Evolutionary conservation across 2,329 filamentous ascomycete species (phyloP).

Genomic region (Elsinoe batatas): DNA sequence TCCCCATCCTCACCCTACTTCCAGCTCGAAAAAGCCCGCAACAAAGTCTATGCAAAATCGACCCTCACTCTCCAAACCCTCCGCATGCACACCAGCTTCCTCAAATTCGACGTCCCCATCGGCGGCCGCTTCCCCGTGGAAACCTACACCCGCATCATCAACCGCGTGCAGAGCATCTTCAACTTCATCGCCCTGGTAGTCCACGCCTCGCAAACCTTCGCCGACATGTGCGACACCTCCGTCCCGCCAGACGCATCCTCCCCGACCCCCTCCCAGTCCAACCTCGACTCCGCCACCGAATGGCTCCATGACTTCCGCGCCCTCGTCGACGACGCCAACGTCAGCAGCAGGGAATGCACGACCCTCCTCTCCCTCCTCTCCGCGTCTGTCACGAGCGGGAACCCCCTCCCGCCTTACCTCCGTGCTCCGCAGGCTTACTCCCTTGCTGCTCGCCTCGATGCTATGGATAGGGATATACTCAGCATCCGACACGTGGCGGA

Average conservation of each 20-base stretch:
- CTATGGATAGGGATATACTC: slow-evolving; percentile 51
- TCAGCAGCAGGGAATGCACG: slow-evolving; percentile 59
- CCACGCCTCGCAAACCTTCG: slow-evolving; percentile 52
- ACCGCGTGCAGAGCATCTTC: slow-evolving; percentile 50
- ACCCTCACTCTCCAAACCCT: slow-evolving; percentile 55
- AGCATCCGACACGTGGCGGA: slow-evolving; percentile 57
- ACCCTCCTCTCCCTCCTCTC: slow-evolving; percentile 61
- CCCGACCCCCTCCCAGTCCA: slow-evolving; percentile 23
- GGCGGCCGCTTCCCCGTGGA: slow-evolving; percentile 61
- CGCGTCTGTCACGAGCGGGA: slow-evolving; percentile 54
- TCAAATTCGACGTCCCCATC: slow-evolving; percentile 60
- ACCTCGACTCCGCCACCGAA: slow-evolving; percentile 17
- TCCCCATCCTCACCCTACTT: slow-evolving; percentile 43
- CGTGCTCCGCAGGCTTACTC: slow-evolving; percentile 52
- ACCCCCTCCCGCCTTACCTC: slow-evolving; percentile 64
- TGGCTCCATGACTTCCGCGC: slow-evolving; percentile 56
- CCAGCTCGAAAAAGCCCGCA: slow-evolving; percentile 47
- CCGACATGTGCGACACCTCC: slow-evolving; percentile 37
- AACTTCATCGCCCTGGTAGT: slow-evolving; percentile 59
- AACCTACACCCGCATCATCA: slow-evolving; percentile 55
- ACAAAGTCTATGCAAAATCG: slow-evolving; percentile 58
- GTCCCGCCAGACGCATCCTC: slow-evolving; percentile 52
- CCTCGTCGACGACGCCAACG: slow-evolving; percentile 47
- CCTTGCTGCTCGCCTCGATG: slow-evolving; percentile 50
- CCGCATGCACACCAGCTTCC: slow-evolving; percentile 52